A percentile compares a stretch with the other conserved stretches of the same genome.
These are phyloP conservation scores for Neonectria ditissima DNA, from an alignment of 2,329 filamentous ascomycete genomes.

Conservation along the genomic window DNA sequence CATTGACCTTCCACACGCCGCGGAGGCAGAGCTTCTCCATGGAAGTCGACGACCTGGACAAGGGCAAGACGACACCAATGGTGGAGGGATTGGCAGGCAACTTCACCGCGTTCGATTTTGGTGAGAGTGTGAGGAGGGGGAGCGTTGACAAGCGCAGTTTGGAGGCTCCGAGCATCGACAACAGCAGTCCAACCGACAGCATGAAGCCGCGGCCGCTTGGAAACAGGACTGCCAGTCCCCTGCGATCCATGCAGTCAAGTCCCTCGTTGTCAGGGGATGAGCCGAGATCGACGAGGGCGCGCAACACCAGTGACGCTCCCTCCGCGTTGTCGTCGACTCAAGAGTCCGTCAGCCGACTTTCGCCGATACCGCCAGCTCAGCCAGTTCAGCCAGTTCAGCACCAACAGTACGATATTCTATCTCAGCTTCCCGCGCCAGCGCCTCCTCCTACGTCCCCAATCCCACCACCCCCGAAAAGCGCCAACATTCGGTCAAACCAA, in stretches of 20 bases:
- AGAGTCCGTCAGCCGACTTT: conserved; percentile 14
- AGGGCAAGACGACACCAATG: conserved; percentile 35
- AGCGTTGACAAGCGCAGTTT: conserved; percentile 34
- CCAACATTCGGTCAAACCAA: conserved; percentile 27
- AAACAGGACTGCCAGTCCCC: conserved; percentile 39
- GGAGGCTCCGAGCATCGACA: conserved; percentile 32
- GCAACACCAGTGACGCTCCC: conserved; percentile 41
- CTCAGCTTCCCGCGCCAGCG: conserved; percentile 23
- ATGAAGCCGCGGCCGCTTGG: conserved; percentile 33
- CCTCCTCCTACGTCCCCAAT: conserved; percentile 23
- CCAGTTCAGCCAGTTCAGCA: conserved; percentile 2
- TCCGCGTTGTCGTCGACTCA: conserved; percentile 35
- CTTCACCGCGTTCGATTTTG: conserved; percentile 55
- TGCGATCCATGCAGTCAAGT: conserved; percentile 43
- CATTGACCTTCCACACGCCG: conserved; percentile 59
- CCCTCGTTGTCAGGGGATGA: conserved; percentile 37
- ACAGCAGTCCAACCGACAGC: conserved; percentile 35
- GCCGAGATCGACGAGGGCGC: conserved; percentile 31
- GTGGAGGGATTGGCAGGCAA: conserved; percentile 53
- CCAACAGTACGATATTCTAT: conserved; percentile 21
- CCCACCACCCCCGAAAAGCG: conserved; percentile 26
- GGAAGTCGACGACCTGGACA: conserved; percentile 55
- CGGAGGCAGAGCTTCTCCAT: conserved; percentile 62
- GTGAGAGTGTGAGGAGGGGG: conserved; percentile 44
- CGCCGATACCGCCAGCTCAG: conserved; percentile 9